Percentiles rank a stretch among this genome's conserved stretches.
phyloP scores from a whole-genome alignment of 1,284 basidiomycete species.

The Exsudoporus floridanus region DNA sequence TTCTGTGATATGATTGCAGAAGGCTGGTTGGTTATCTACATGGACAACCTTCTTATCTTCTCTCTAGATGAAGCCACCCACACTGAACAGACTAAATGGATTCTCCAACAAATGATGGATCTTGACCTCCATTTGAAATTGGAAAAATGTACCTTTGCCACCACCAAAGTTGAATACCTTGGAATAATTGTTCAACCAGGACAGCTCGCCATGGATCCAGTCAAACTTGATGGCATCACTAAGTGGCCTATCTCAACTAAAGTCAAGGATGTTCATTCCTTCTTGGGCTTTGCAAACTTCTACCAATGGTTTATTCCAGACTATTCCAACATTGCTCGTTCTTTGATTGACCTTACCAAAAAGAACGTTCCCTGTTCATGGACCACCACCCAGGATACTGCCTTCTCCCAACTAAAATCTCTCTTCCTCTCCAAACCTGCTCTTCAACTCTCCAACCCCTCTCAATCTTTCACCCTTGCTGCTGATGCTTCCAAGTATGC shows the following conservation, averaged over 20 bases:
- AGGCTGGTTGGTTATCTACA: constrained; percentile 11
- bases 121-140: constrained; percentile 35
- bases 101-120: constrained; percentile 33
- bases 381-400: no score
- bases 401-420: no score
- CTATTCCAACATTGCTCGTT: constrained; percentile 32
- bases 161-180: constrained; percentile 36
- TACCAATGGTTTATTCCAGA: constrained; percentile 43
- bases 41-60: constrained; percentile 28
- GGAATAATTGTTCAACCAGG: constrained; percentile 36
- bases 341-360: not conserved
- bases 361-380: no score
- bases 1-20: constrained; percentile 13
- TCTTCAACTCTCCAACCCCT: no score
- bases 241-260: constrained; percentile 38
- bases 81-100: constrained; percentile 16
- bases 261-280: constrained; percentile 33
- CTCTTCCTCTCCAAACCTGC: no score
- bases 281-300: constrained; percentile 41
- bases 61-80: not conserved
- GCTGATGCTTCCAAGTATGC: no score
- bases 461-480: no score
- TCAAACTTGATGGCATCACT: constrained; percentile 38
- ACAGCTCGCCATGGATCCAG: constrained; percentile 39
- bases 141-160: constrained; percentile 42